These are phyloP conservation scores for Myxozyma sirexii DNA, from an alignment of 805 yeast genomes.

Conservation along the genomic window DNA sequence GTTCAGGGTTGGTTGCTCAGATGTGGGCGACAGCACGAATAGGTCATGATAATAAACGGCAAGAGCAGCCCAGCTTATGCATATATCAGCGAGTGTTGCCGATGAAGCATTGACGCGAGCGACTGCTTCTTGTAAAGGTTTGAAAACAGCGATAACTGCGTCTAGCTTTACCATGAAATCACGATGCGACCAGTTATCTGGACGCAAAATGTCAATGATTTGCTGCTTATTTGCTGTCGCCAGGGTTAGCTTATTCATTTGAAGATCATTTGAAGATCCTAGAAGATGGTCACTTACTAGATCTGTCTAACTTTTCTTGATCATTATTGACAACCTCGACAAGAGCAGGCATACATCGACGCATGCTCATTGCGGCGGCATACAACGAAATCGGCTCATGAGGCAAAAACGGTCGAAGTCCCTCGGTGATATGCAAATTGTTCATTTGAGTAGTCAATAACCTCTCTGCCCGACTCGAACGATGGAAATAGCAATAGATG, in stretches of 20 bases:
- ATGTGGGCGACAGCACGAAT: slow-evolving; percentile 5
- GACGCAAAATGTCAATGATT: slow-evolving; percentile 19
- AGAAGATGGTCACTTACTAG: slow-evolving; percentile 12
- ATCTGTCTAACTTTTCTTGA: slow-evolving; percentile 13
- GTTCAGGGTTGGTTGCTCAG: not conserved
- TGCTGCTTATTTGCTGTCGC: slow-evolving; percentile 13
- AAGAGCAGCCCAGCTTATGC: slow-evolving; percentile 29
- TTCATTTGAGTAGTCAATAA: slow-evolving; percentile 11
- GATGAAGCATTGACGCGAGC: slow-evolving; percentile 10
- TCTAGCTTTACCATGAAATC: slow-evolving; percentile 27
- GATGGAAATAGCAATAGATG: slow-evolving; percentile 23
- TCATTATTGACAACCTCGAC: slow-evolving; percentile 8
- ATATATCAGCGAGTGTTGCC: slow-evolving; percentile 24
- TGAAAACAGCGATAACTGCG: slow-evolving; percentile 14
- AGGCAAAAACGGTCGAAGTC: slow-evolving; percentile 7
- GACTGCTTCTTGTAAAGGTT: slow-evolving; percentile 24
- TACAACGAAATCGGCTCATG: slow-evolving; percentile 23
- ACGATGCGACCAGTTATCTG: slow-evolving; percentile 23
- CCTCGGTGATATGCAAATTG: slow-evolving; percentile 11
- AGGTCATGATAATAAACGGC: slow-evolving; percentile 27
- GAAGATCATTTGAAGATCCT: too few relatives aligned
- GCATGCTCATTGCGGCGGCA: slow-evolving; percentile 22
- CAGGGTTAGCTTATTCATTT: not conserved
- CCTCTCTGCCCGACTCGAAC: slow-evolving; percentile 18
- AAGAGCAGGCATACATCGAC: slow-evolving; percentile 26